Base-by-base conservation (phyloP, 495 filamentous ascomycete genomes). In the Rostrohypoxylon terebratum region DNA sequence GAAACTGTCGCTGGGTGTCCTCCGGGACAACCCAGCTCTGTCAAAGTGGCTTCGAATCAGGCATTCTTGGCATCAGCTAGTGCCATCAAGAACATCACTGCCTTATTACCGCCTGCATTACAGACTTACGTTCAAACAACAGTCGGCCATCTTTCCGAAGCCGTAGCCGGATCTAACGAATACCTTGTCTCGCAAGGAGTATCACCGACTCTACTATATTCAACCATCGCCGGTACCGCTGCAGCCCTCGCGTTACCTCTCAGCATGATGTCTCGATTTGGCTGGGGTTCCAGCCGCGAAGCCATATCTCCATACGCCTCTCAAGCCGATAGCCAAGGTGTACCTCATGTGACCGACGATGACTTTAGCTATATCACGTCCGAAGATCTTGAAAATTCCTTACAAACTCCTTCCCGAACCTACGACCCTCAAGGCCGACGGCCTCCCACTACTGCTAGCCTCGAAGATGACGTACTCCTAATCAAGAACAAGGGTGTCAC, bases 301-400 rank as follows among this genome's bases (percentile, higher is more conserved):
- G 83, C 81, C 64, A 78, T 89, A 59, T 87, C 88, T 54, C 85
- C 88, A 34, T 88, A 85, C 80, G 80, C 79, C 75, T 86, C 88
- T 48, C 83, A 84, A 38, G 77, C 84, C 78, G 81, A 77, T 68
- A 78, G 77, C 11, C 78, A 78, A 16, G 79, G 77, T 62, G 77
- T 81, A 18, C 89, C 90, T 8, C 82, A 89, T 67, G 89, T 96
- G 69, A 90, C 86, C 77, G 92, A 94, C 57, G 87, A 86, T 10
- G 92, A 95, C 75, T 97, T 90, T 79, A 89, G 87, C 74, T 97
- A 97, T 81, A 91, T 96, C 77, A 91, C 90, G 9, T 87, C 88
- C 8, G 89, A 90, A 59, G 91, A 94, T 65, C 81, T 90, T 53
- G 83, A 87, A 57, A 82, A 81, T 38, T 68, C 75, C 10, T 48